Conservation (phyloP, 345 rosid genomes). For the Sonneratia caseolaris region DNA sequence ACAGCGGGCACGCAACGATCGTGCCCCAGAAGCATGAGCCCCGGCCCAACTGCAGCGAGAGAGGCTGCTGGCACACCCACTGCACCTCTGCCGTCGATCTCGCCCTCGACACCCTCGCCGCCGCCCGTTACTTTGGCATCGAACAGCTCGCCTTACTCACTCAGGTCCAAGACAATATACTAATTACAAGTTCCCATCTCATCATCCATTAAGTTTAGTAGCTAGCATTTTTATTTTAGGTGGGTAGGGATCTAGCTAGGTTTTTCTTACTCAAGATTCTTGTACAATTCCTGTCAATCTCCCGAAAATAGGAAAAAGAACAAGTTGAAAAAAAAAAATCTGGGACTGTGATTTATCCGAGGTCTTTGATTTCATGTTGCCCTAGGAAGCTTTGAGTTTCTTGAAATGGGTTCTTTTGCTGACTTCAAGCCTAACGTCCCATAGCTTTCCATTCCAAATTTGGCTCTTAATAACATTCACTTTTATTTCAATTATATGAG, state of each 20-base stretch:
- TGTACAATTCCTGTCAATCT: no score
- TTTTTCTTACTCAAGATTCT: no score
- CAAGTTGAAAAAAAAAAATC: no score
- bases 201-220: background rate
- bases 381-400: conserved; percentile 5
- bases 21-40: conserved; percentile 96
- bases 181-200: background rate
- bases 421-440: conserved; percentile 10
- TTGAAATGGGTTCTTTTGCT: conserved; percentile 8
- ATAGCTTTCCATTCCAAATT: conserved; percentile 15
- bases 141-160: conserved; percentile 96
- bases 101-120: conserved; percentile 92
- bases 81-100: conserved; percentile 99
- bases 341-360: background rate
- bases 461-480: background rate
- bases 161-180: conserved; percentile 44
- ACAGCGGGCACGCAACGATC: conserved; percentile 96
- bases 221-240: background rate
- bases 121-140: conserved; percentile 93
- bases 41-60: conserved; percentile 83
- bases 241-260: background rate
- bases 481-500: no score
- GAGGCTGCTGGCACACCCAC: conserved; percentile 99
- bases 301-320: no score
- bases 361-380: conserved; percentile 6